Evolutionary conservation across 106 monocot genomes (phyloP).

Genomic region (Dioscorea alata): DNA sequence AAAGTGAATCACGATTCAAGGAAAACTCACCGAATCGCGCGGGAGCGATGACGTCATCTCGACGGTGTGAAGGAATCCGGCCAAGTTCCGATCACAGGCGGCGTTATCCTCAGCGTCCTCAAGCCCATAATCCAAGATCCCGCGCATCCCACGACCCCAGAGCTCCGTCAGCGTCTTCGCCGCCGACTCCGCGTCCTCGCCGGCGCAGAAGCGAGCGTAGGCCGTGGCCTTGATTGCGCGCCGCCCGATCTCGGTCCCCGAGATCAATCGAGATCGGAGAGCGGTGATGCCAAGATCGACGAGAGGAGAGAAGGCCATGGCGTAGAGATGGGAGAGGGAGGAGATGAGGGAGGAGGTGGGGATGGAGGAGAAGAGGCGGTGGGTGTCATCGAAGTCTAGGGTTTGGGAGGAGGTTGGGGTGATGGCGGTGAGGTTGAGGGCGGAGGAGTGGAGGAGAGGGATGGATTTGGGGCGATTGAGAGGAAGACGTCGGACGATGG

Average conservation of each 20-base stretch:
- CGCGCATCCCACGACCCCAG: slow-evolving; percentile 52
- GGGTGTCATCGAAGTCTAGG: slow-evolving; percentile 45
- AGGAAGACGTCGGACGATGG: not conserved
- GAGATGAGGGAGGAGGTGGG: slow-evolving; percentile 28
- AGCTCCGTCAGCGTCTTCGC: slow-evolving; percentile 39
- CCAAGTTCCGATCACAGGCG: slow-evolving; percentile 60
- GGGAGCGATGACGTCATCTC: slow-evolving; percentile 57
- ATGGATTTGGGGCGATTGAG: not conserved
- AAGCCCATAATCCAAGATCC: slow-evolving; percentile 77
- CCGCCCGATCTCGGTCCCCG: slow-evolving; percentile 16
- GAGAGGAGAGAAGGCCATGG: slow-evolving; percentile 38
- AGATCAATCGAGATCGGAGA: slow-evolving; percentile 38
- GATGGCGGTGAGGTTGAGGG: not conserved
- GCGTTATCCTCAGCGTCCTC: slow-evolving; percentile 69
- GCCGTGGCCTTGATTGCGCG: slow-evolving; percentile 38
- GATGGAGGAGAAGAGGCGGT: slow-evolving; percentile 45
- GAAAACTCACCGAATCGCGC: slow-evolving; percentile 47
- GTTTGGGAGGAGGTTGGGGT: not conserved
- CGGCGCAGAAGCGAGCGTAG: slow-evolving; percentile 79
- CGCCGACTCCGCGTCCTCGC: slow-evolving; percentile 53
- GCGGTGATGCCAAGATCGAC: slow-evolving; percentile 52
- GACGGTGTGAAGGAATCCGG: slow-evolving; percentile 50
- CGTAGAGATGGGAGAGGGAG: slow-evolving; percentile 33
- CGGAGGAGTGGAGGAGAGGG: not conserved
- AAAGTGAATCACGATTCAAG: too few species aligned